phyloP scores from a whole-genome alignment of 371 early-diverging fungal genomes.

The Lichtheimia ornata region DNA sequence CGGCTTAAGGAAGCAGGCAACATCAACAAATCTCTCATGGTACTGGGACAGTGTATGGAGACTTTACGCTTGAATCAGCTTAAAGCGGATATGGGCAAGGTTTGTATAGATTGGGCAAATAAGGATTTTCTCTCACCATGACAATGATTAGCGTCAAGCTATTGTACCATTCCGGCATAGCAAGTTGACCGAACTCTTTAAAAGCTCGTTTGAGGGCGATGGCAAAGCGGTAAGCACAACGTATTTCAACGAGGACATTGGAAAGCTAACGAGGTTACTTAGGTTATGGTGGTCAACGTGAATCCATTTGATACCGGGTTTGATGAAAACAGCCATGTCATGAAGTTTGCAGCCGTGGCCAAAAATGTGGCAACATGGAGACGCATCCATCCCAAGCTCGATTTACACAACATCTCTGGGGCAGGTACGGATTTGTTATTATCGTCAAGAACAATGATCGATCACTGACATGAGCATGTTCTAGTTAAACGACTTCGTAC shows the following conservation, averaged over 20 bases:
- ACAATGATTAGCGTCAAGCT: slow-evolving; percentile 30
- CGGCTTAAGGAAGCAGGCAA: slow-evolving; percentile 90
- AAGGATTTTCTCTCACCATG: background rate
- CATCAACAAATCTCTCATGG: slow-evolving; percentile 93
- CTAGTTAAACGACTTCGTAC: slow-evolving; percentile 23
- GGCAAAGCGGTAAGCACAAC: slow-evolving; percentile 55
- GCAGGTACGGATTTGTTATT: slow-evolving; percentile 14
- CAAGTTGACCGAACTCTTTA: slow-evolving; percentile 72
- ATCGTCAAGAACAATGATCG: too few species aligned
- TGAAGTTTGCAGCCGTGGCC: slow-evolving; percentile 73
- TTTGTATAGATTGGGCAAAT: slow-evolving; percentile 7
- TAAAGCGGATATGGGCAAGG: slow-evolving; percentile 40
- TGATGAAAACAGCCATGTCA: slow-evolving; percentile 63
- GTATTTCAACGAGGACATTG: too few species aligned
- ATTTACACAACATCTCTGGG: slow-evolving; percentile 28
- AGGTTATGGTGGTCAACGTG: slow-evolving; percentile 69
- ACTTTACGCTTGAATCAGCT: slow-evolving; percentile 61
- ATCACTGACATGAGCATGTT: background rate
- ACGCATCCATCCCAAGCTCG: slow-evolving; percentile 44
- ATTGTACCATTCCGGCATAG: slow-evolving; percentile 73
- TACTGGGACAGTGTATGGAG: slow-evolving; percentile 89
- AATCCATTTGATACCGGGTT: slow-evolving; percentile 68
- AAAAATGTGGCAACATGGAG: slow-evolving; percentile 60
- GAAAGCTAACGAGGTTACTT: background rate
- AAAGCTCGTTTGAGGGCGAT: slow-evolving; percentile 68